Evolutionary conservation across 495 filamentous ascomycete species (phyloP).

Genomic region (Podospora pseudopauciseta): DNA sequence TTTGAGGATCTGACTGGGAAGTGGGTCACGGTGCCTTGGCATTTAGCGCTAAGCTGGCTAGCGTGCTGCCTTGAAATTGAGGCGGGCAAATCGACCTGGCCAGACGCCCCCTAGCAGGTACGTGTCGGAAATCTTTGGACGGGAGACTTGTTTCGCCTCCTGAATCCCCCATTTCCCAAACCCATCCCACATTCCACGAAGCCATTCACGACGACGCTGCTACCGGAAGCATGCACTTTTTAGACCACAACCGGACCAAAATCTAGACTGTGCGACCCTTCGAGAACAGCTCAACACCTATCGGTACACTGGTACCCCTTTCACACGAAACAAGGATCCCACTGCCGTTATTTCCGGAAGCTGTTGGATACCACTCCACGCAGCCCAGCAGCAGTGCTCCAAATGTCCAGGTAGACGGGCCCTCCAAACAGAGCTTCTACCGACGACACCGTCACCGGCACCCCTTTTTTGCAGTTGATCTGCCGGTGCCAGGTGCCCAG

Average conservation of each 20-base stretch:
- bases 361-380: not conserved
- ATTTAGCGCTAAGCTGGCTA: slow-evolving; percentile 2
- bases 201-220: slow-evolving; percentile 12
- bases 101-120: slow-evolving; percentile 9
- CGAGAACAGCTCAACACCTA: not conserved
- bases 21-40: slow-evolving; percentile 9
- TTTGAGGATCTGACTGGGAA: not conserved
- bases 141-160: slow-evolving; percentile 22
- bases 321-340: not conserved
- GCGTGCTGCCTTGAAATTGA: slow-evolving; percentile 17
- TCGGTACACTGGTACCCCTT: not conserved
- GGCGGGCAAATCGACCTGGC: slow-evolving; percentile 16
- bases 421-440: slow-evolving; percentile 2
- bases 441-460: slow-evolving; percentile 2
- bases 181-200: slow-evolving; percentile 10
- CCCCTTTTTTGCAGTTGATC: not conserved
- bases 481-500: slow-evolving; percentile 6
- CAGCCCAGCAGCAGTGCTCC: not conserved
- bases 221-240: not conserved
- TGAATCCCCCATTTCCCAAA: slow-evolving; percentile 10
- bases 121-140: slow-evolving; percentile 16
- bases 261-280: not conserved
- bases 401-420: slow-evolving; percentile 6
- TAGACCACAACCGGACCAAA: not conserved
- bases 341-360: not conserved